Evolutionary conservation across 257 asterid genomes (phyloP).

Genomic region (Ilex asprella): DNA sequence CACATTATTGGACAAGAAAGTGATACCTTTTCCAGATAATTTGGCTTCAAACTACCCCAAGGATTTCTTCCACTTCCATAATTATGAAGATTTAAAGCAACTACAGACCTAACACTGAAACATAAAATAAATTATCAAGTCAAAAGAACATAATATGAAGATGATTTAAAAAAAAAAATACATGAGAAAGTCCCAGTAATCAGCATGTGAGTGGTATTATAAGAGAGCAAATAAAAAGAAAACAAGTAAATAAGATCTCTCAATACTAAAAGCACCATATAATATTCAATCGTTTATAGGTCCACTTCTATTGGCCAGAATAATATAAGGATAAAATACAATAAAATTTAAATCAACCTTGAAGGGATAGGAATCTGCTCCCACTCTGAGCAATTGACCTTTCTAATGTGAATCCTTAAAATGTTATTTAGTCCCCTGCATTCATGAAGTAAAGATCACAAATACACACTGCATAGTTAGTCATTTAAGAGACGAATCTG

Average conservation of each 20-base stretch:
- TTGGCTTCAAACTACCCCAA: constrained; percentile 80
- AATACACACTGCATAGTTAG: too few relatives aligned
- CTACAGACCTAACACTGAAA: constrained; percentile 86
- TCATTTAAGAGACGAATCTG: too few relatives aligned
- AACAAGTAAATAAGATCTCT: too few relatives aligned
- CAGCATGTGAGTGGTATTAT: too few relatives aligned
- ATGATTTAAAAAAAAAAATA: background rate
- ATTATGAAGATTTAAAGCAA: constrained; percentile 30
- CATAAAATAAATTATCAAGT: constrained; percentile 11
- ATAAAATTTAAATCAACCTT: constrained; percentile 36
- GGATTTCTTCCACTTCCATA: constrained; percentile 7
- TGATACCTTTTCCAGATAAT: constrained; percentile 76
- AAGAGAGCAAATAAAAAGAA: too few relatives aligned
- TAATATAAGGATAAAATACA: constrained; percentile 3
- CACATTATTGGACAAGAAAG: background rate
- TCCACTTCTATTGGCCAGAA: background rate
- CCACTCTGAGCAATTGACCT: constrained; percentile 79
- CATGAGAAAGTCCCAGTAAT: too few relatives aligned
- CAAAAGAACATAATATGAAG: constrained; percentile 8
- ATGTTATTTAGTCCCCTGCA: constrained; percentile 94
- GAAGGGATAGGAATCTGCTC: constrained; percentile 81
- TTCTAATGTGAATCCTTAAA: constrained; percentile 75
- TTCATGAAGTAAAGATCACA: background rate
- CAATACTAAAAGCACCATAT: too few relatives aligned
- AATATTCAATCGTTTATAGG: background rate